phyloP scores from a whole-genome alignment of 108 stramenopile species.

The Aurantiochytrium sp. region DNA sequence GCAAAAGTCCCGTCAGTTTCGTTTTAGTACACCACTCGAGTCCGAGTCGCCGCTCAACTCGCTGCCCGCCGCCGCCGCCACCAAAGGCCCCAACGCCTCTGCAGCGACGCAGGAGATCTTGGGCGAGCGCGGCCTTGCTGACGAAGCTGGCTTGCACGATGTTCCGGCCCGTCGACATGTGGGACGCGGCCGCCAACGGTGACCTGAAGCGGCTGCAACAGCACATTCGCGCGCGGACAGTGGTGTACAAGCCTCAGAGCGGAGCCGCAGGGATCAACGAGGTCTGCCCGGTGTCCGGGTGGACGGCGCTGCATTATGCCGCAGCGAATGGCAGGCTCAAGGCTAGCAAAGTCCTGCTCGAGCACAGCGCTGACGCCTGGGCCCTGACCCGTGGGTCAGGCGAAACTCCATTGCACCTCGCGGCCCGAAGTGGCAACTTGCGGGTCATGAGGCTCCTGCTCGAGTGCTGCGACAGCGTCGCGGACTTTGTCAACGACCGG shows the following conservation, averaged over 20 bases:
- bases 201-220: not conserved
- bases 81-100: no score
- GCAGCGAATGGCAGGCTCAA: not conserved
- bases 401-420: not conserved
- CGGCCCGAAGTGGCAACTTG: not conserved
- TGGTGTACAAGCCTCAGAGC: not conserved
- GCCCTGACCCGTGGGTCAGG: not conserved
- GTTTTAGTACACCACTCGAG: no score
- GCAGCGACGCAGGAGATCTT: no score
- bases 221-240: constrained; percentile 2
- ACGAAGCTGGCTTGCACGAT: no score
- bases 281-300: not conserved
- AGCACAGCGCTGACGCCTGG: not conserved
- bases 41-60: no score
- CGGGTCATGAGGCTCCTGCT: not conserved
- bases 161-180: not conserved
- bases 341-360: not conserved
- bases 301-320: not conserved
- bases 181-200: not conserved
- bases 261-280: not conserved
- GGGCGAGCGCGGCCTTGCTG: no score
- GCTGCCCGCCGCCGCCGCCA: no score
- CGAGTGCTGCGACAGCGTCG: not conserved
- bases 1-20: no score
- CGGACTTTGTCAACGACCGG: not conserved